Percentiles rank a stretch among this genome's conserved stretches.
phyloP scores from a whole-genome alignment of 2,329 filamentous ascomycete genomes.

The Phyllosticta citribraziliensis region DNA sequence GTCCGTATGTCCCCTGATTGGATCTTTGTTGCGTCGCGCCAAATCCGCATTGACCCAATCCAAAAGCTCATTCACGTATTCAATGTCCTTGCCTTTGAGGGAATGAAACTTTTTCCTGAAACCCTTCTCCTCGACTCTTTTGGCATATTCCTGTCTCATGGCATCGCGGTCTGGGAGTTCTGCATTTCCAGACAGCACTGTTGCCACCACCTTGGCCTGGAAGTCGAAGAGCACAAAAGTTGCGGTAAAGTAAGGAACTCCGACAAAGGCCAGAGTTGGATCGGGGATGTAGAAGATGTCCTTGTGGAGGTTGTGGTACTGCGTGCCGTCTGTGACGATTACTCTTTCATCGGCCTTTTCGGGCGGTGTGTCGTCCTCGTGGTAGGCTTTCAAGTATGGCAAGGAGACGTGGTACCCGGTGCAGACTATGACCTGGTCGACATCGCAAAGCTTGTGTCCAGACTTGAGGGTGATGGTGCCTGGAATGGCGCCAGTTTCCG shows the following conservation, averaged over 20 bases:
- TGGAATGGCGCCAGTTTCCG: constrained; percentile 32
- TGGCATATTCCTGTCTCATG: constrained; percentile 35
- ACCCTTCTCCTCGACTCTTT: constrained; percentile 28
- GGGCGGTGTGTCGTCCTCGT: constrained; percentile 34
- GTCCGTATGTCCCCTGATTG: constrained; percentile 26
- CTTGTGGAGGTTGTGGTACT: constrained; percentile 57
- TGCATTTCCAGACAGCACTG: constrained; percentile 44
- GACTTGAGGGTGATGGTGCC: constrained; percentile 44
- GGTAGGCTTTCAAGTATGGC: constrained; percentile 50
- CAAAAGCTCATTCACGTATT: constrained; percentile 32
- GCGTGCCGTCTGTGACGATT: constrained; percentile 55
- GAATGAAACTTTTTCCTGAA: constrained; percentile 37
- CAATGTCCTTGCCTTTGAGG: constrained; percentile 29
- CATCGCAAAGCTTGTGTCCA: constrained; percentile 42
- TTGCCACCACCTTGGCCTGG: constrained; percentile 52
- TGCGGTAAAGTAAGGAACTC: constrained; percentile 55
- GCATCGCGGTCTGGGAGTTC: constrained; percentile 35
- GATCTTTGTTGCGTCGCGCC: constrained; percentile 12
- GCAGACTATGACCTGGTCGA: constrained; percentile 54
- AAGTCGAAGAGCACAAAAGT: constrained; percentile 64
- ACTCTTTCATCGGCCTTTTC: constrained; percentile 42
- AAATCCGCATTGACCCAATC: constrained; percentile 29
- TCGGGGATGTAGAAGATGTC: constrained; percentile 65
- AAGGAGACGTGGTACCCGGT: constrained; percentile 61
- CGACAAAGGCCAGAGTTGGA: constrained; percentile 53